Percentiles rank a stretch among this genome's conserved stretches.
These are phyloP conservation scores for Russula vinacea DNA, from an alignment of 768 basidiomycete genomes.

Conservation along the genomic window DNA sequence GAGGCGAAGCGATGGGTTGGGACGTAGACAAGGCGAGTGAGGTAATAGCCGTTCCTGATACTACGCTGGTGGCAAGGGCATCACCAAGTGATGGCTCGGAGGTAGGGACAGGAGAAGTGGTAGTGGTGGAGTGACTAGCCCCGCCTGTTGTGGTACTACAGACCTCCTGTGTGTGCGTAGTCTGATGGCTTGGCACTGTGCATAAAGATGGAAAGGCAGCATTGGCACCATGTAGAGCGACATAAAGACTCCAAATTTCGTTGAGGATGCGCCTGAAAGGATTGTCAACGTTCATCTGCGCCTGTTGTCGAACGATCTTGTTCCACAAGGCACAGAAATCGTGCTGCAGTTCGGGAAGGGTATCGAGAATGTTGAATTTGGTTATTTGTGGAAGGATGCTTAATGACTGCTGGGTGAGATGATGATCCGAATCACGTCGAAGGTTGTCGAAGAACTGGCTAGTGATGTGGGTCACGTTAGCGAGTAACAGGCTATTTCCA, in stretches of 20 bases:
- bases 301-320: not conserved
- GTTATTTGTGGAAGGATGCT: not conserved
- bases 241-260: not conserved
- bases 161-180: not conserved
- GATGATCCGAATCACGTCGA: too few species aligned
- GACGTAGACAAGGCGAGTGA: not conserved
- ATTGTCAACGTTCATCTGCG: not conserved
- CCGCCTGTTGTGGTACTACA: too few species aligned
- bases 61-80: too few species aligned
- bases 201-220: not conserved
- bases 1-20: not conserved
- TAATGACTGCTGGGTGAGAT: not conserved
- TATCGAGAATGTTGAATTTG: not conserved
- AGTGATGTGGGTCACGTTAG: slow-evolving; percentile 6
- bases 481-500: slow-evolving; percentile 1
- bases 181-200: not conserved
- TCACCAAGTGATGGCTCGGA: too few species aligned
- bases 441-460: not conserved
- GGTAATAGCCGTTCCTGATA: too few species aligned
- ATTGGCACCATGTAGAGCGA: not conserved
- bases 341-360: not conserved
- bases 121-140: not conserved
- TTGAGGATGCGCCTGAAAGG: not conserved
- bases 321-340: slow-evolving; percentile 12
- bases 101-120: not conserved